Conservation (phyloP, 2,329 filamentous ascomycete species). For the Cladorrhinum sp. region DNA sequence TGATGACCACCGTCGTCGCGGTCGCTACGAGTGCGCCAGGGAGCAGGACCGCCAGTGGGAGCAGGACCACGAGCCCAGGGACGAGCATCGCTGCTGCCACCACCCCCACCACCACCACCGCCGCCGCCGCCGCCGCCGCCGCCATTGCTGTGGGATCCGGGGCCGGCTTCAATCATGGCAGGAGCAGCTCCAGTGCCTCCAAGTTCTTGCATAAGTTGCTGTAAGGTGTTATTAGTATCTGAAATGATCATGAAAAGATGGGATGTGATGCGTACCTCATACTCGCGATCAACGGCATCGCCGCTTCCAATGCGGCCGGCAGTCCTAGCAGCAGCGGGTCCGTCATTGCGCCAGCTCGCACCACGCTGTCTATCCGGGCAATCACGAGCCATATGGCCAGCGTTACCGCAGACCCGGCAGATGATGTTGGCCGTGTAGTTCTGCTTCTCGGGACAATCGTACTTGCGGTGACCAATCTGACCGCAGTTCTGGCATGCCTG, state of each 20-base stretch:
- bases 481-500: slow-evolving; percentile 99
- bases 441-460: slow-evolving; percentile 94
- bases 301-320: slow-evolving; percentile 69
- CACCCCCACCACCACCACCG: slow-evolving; percentile 70
- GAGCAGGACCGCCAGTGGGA: slow-evolving; percentile 71
- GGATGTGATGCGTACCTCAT: slow-evolving; percentile 66
- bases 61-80: slow-evolving; percentile 81
- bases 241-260: neutral
- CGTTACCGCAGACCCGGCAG: slow-evolving; percentile 95
- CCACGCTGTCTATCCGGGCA: slow-evolving; percentile 93
- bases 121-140: slow-evolving; percentile 54
- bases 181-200: slow-evolving; percentile 69
- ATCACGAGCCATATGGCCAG: slow-evolving; percentile 96
- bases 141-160: slow-evolving; percentile 45
- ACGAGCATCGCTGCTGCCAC: slow-evolving; percentile 69
- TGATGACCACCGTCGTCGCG: slow-evolving; percentile 41
- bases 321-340: slow-evolving; percentile 47
- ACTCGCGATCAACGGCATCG: slow-evolving; percentile 88
- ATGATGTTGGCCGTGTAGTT: slow-evolving; percentile 99
- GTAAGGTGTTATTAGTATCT: slow-evolving; percentile 40
- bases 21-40: slow-evolving; percentile 65
- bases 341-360: slow-evolving; percentile 85
- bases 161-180: slow-evolving; percentile 82
- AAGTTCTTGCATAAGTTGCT: slow-evolving; percentile 98
- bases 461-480: slow-evolving; percentile 98